Conservation (phyloP, 106 monocot genomes). For the Acorus calamus region DNA sequence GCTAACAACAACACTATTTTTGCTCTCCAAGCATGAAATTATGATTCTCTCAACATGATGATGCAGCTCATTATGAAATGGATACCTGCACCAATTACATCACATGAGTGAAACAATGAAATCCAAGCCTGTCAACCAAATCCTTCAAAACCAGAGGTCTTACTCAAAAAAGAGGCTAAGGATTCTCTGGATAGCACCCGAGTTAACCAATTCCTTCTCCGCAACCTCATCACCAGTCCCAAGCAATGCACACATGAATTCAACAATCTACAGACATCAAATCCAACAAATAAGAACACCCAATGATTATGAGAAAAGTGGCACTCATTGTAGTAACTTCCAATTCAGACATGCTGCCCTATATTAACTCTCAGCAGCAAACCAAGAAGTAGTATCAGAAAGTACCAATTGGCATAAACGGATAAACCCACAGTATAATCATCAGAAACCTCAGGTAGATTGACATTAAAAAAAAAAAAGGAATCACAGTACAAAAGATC, state of each 20-base stretch:
- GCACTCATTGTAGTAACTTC: too few relatives aligned
- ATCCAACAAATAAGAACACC: background rate
- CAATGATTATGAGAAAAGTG: too few relatives aligned
- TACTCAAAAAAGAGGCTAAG: slow-evolving; percentile 49
- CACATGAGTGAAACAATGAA: background rate
- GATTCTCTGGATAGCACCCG: slow-evolving; percentile 29
- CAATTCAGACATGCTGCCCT: too few relatives aligned
- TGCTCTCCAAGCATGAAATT: slow-evolving; percentile 29
- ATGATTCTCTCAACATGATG: slow-evolving; percentile 44
- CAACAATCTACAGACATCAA: slow-evolving; percentile 31
- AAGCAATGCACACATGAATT: slow-evolving; percentile 34
- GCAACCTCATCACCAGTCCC: slow-evolving; percentile 36
- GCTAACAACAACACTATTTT: slow-evolving; percentile 22
- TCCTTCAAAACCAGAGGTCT: slow-evolving; percentile 4
- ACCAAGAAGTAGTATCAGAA: too few relatives aligned
- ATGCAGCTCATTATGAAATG: slow-evolving; percentile 45
- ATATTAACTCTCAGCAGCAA: too few relatives aligned
- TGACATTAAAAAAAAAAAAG: background rate
- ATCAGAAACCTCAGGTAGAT: too few relatives aligned
- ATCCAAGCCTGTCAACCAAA: background rate
- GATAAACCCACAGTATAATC: too few relatives aligned
- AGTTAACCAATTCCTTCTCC: slow-evolving; percentile 21
- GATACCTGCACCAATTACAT: slow-evolving; percentile 25
- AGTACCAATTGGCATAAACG: too few relatives aligned
- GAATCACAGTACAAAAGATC: background rate